These are phyloP conservation scores for Moringa oleifera DNA, from an alignment of 345 rosid genomes.

Conservation along the genomic window DNA sequence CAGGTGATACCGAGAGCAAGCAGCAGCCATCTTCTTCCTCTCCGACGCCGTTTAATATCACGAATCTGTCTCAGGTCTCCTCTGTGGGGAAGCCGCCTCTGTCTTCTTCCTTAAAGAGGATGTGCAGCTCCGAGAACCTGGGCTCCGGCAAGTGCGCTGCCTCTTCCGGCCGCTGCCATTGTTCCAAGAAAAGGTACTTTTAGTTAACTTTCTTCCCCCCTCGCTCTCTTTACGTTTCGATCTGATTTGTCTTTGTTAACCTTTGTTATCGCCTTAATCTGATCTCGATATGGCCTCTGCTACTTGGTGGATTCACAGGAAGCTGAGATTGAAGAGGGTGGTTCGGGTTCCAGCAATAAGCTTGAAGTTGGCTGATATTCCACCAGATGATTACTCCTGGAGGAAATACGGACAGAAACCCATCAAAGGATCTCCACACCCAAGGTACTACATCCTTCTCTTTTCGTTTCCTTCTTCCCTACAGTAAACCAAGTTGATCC, in stretches of 20 bases:
- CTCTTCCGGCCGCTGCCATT: slow-evolving; percentile 79
- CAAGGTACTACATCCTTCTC: slow-evolving; percentile 40
- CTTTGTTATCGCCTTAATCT: neutral
- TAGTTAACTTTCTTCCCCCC: too few relatives aligned
- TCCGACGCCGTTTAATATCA: slow-evolving; percentile 54
- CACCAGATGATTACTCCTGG: slow-evolving; percentile 97
- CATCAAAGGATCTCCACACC: slow-evolving; percentile 96
- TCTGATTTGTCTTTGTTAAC: neutral
- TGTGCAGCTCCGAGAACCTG: slow-evolving; percentile 65
- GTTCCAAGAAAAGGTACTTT: slow-evolving; percentile 84
- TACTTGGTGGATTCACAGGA: slow-evolving; percentile 30
- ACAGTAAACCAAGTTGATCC: neutral
- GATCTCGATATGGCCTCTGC: too few relatives aligned
- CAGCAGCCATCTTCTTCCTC: slow-evolving; percentile 38
- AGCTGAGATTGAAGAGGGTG: slow-evolving; percentile 56
- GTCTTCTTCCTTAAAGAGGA: slow-evolving; percentile 55
- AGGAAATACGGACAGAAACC: slow-evolving; percentile 98
- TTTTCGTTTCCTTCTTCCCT: too few relatives aligned
- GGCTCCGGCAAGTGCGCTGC: slow-evolving; percentile 54
- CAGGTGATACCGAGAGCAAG: slow-evolving; percentile 37
- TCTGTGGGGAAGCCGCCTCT: slow-evolving; percentile 59
- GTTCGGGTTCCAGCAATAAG: slow-evolving; percentile 92
- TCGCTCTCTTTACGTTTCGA: neutral
- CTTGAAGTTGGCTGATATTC: slow-evolving; percentile 83
- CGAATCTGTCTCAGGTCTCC: slow-evolving; percentile 44